Base-by-base conservation (phyloP, 1,139 yeast genomes). In the Diutina mesorugosa region DNA sequence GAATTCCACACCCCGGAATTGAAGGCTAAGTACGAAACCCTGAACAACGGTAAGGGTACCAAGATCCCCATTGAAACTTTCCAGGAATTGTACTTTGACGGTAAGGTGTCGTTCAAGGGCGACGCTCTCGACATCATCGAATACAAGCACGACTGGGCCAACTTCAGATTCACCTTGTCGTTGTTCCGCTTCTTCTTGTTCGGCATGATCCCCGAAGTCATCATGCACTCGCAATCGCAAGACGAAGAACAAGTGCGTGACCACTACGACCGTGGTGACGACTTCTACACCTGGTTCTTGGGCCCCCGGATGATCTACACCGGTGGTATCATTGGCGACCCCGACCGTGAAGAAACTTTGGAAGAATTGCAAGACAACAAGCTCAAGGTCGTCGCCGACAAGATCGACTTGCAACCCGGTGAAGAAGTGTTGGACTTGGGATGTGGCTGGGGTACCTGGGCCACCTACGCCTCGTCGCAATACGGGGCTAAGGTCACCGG, bases 241-340 rank as follows among this genome's bases (percentile, higher is more conserved):
- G 97, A 90, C 69, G 97, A 90, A 75, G 97, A 90, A 72, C 97
- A 90, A 74, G 97, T 90, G 58, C 84, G 96, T 72, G 97, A 87
- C 67, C 96, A 90, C 73, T 90, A 90, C 72, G 97, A 90, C 76
- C 87, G 97, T 65, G 97, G 97, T 72, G 97, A 90, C 69, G 97
- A 90, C 72, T 90, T 90, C 72, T 90, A 90, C 81, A 76, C 90
- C 58, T 90, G 95, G 95, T 90, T 90, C 76, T 78, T 90, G 65
- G 97, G 97, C 58, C 95, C 96, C 62, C 84, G 97, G 72, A 90
- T 90, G 97, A 80, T 90, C 69, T 90, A 90, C 74, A 90, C 97
- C 54, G 84, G 95, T 45, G 97, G 97, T 68, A 76, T 88, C 58
- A 85, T 90, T 66, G 71, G 83, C 59, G 96, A 90, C 69, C 84